These are phyloP conservation scores for Cytospora piceae DNA, from an alignment of 2,329 filamentous ascomycete genomes.

Conservation along the genomic window DNA sequence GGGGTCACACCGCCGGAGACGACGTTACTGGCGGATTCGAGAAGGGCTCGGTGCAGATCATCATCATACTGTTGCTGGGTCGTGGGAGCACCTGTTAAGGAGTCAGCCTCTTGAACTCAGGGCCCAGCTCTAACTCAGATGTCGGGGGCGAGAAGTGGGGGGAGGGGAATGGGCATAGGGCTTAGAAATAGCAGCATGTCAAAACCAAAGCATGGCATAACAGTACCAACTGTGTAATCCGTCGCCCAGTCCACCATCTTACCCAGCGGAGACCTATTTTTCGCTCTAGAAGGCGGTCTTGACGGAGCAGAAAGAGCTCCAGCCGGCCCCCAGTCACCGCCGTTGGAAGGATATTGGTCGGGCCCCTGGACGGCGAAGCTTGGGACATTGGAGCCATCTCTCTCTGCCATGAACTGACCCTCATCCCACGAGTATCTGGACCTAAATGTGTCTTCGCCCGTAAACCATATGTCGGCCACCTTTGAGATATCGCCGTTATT, in stretches of 20 bases:
- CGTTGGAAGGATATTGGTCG: conserved; percentile 21
- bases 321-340: conserved; percentile 26
- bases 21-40: conserved; percentile 52
- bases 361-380: conserved; percentile 27
- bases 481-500: conserved; percentile 52
- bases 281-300: conserved; percentile 64
- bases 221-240: conserved; percentile 47
- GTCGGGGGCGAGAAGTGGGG: background rate
- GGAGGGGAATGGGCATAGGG: background rate
- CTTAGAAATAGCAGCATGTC: conserved; percentile 9
- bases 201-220: conserved; percentile 28
- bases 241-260: conserved; percentile 54
- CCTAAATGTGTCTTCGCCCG: conserved; percentile 46
- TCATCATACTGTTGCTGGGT: conserved; percentile 53
- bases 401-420: conserved; percentile 25
- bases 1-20: conserved; percentile 49
- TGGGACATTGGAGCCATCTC: conserved; percentile 26
- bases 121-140: conserved; percentile 23
- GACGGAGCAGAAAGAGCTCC: conserved; percentile 56
- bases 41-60: conserved; percentile 60
- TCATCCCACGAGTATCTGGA: conserved; percentile 27
- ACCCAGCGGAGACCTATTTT: conserved; percentile 60
- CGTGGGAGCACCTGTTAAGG: conserved; percentile 34
- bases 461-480: conserved; percentile 58
- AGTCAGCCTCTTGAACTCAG: conserved; percentile 27